Percentiles rank a stretch among this genome's conserved stretches.
These are phyloP conservation scores for Alternaria gansuensis DNA, from an alignment of 2,329 filamentous ascomycete genomes.

Conservation along the genomic window DNA sequence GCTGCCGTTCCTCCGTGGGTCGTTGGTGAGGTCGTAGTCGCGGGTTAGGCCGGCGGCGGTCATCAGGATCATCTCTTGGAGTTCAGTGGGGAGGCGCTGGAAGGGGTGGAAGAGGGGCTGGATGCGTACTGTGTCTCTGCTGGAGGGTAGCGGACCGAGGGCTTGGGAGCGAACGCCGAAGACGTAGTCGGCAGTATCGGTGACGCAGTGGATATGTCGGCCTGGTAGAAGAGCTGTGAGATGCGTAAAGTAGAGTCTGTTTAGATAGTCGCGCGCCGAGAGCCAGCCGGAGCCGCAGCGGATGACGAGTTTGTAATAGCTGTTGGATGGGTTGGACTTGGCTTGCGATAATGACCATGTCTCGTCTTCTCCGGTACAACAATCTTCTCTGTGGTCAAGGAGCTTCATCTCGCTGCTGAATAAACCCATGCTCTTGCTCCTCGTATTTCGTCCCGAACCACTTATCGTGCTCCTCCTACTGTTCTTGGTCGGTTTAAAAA, in stretches of 20 bases:
- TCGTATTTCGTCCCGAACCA: background rate
- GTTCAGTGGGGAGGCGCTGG: constrained; percentile 36
- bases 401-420: background rate
- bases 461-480: background rate
- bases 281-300: constrained; percentile 46
- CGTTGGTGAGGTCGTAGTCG: constrained; percentile 25
- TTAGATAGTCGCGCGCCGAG: constrained; percentile 41
- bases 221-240: constrained; percentile 15
- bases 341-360: constrained; percentile 2
- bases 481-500: constrained; percentile 35
- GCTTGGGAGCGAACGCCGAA: constrained; percentile 10
- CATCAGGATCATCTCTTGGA: constrained; percentile 43
- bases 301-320: constrained; percentile 39
- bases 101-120: constrained; percentile 44
- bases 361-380: background rate
- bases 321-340: constrained; percentile 3
- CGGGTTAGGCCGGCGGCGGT: constrained; percentile 31
- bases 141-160: constrained; percentile 14
- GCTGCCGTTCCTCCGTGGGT: constrained; percentile 1
- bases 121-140: constrained; percentile 35
- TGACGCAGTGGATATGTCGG: background rate
- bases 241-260: constrained; percentile 36
- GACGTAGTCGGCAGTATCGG: constrained; percentile 7
- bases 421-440: constrained; percentile 18
- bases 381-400: background rate